Percentiles rank a stretch among this genome's conserved stretches.
Evolutionary conservation across 1,284 basidiomycete species (phyloP).

Genomic region (Chalciporus sp.): DNA sequence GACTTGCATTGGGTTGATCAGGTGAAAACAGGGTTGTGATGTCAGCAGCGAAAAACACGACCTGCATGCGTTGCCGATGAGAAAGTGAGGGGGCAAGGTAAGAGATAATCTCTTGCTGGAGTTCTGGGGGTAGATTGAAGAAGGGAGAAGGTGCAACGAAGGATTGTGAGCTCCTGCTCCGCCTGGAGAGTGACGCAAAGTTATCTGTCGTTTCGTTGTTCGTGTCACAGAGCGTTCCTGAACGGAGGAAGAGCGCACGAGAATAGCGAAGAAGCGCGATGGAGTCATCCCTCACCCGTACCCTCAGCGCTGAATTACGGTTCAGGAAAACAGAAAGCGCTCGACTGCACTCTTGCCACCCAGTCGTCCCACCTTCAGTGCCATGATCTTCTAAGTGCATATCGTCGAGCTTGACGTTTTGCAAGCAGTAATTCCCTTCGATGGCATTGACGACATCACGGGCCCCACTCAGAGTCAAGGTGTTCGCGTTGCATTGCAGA

Average conservation of each 20-base stretch:
- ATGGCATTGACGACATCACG: constrained; percentile 47
- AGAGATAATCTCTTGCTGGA: constrained; percentile 61
- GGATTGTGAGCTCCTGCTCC: constrained; percentile 7
- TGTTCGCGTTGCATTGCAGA: constrained; percentile 35
- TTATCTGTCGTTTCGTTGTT: neutral
- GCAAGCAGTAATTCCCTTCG: constrained; percentile 49
- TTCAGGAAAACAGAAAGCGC: constrained; percentile 40
- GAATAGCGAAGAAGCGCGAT: constrained; percentile 53
- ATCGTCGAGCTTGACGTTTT: constrained; percentile 54
- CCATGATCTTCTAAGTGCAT: constrained; percentile 27
- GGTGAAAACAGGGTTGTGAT: constrained; percentile 51
- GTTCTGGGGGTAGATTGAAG: constrained; percentile 55
- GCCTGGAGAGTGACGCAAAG: constrained; percentile 6
- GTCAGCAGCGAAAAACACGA: constrained; percentile 57
- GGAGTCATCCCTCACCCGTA: constrained; percentile 49
- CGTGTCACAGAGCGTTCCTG: constrained; percentile 4
- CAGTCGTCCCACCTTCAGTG: constrained; percentile 31
- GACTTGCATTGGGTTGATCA: constrained; percentile 1
- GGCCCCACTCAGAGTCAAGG: constrained; percentile 37
- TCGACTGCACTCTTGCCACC: constrained; percentile 38
- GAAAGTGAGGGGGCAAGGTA: constrained; percentile 63
- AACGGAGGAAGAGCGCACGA: constrained; percentile 49
- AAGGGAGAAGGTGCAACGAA: constrained; percentile 33
- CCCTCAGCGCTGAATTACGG: constrained; percentile 41
- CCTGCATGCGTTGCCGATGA: constrained; percentile 52